Base-by-base conservation (phyloP, 129 eudicot genomes). In the Centaurea solstitialis region DNA sequence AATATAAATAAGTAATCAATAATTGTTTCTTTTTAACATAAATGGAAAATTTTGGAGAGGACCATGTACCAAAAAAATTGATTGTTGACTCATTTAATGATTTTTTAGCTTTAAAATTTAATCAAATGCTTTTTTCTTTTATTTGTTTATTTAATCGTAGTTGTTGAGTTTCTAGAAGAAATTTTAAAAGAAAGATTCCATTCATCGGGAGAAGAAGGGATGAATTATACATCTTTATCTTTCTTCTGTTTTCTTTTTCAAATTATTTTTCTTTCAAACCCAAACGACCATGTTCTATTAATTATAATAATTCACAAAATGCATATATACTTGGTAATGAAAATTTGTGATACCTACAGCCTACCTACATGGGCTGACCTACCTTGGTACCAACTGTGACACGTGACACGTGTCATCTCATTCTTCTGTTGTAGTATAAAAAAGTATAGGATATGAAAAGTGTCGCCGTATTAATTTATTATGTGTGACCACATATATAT, bases 121-220 rank as follows among this genome's bases (percentile, higher is more conserved):
- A 18, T 45, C 22, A 22, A n/a, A n/a, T 45, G 21, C 6, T 20
- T 41, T 66, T 41, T 43, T 74, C 40, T 21, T 64, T 74, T 35
- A 13, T 43, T 65, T 22, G 5, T 7, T 41, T 50, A 50, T n/a
- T 57, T 57, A 73, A 23, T 22, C 40, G 28, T 65, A 66, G 74
- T 45, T 23, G 66, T 33, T 68, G 59, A 45, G 70, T 74, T 81
- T 81, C 80, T 81, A 74, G 75, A 81, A 74, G 69, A 35, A 81
- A 67, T 0, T 74, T 67, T 81, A 80, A 35, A 81, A 43, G 37
- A 15, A 82, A 75, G 76, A 75, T 75, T 75, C 81, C 71, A 68
- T 37, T 66, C 70, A 72, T 50, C 75, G 72, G 45, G 64, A 38
- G 85, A 81, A 45, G 80, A 53, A 35, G 38, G 47, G 8, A 66